phyloP scores from a whole-genome alignment of 805 yeast genomes.

The Metschnikowia borealis region DNA sequence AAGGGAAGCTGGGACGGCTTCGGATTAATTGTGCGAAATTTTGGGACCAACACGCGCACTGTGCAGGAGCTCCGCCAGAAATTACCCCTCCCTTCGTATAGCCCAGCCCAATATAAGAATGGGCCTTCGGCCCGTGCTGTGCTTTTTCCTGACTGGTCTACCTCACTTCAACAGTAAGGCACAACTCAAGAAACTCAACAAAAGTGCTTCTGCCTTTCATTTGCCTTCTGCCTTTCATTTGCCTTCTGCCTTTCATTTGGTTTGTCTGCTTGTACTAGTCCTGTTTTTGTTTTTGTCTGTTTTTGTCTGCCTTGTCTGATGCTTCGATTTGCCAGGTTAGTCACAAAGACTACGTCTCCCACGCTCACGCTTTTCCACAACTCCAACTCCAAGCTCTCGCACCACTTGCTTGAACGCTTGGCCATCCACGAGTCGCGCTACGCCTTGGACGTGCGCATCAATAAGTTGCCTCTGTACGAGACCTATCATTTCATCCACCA shows the following conservation, averaged over 20 bases:
- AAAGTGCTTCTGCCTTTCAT: too few relatives aligned
- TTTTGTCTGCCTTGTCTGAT: neutral
- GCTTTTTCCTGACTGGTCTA: too few relatives aligned
- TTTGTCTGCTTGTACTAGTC: too few relatives aligned
- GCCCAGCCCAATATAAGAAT: neutral
- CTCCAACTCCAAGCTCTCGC: slow-evolving; percentile 23
- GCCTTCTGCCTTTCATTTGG: too few relatives aligned
- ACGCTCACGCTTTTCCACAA: slow-evolving; percentile 30
- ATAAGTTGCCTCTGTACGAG: slow-evolving; percentile 19
- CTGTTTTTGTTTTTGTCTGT: neutral
- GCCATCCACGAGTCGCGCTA: slow-evolving; percentile 20
- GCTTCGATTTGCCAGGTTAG: slow-evolving; percentile 17
- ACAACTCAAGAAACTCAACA: neutral
- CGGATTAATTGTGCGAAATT: slow-evolving; percentile 12
- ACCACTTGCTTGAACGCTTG: slow-evolving; percentile 24
- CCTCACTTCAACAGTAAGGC: neutral
- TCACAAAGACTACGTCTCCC: slow-evolving; percentile 15
- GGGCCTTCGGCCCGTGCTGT: neutral
- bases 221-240: too few relatives aligned
- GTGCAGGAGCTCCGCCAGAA: slow-evolving; percentile 12
- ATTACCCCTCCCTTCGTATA: slow-evolving; percentile 16
- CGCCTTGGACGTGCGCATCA: slow-evolving; percentile 18
- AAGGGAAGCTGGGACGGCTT: neutral
- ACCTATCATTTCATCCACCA: slow-evolving; percentile 19
- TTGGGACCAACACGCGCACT: slow-evolving; percentile 5